Evolutionary conservation across 2,329 filamentous ascomycete genomes (phyloP).

Genomic region (Pseudodiploospora longispora): DNA sequence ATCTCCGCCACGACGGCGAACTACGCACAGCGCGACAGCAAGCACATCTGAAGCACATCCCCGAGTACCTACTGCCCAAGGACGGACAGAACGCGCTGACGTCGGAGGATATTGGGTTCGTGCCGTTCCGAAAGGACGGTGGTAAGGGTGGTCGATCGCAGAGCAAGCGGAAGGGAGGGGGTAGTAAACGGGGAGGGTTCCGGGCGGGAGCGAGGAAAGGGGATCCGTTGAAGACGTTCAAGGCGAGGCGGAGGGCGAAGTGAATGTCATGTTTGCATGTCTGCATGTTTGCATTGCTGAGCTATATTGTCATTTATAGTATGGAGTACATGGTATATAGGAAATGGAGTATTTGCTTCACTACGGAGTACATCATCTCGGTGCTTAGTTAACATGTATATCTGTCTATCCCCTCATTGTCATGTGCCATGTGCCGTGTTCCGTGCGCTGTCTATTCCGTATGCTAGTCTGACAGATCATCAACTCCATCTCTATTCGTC

Average conservation of each 20-base stretch:
- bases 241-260: constrained; percentile 46
- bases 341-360: too few relatives aligned
- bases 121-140: constrained; percentile 50
- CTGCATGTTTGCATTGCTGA: too few relatives aligned
- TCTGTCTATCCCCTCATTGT: too few relatives aligned
- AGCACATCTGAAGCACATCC: constrained; percentile 86
- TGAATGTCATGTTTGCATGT: constrained; percentile 6
- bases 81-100: constrained; percentile 63
- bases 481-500: too few relatives aligned
- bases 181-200: constrained; percentile 22
- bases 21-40: constrained; percentile 76
- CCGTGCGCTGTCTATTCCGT: too few relatives aligned
- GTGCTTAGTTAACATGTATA: too few relatives aligned
- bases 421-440: too few relatives aligned
- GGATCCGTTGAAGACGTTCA: constrained; percentile 87
- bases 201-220: constrained; percentile 56
- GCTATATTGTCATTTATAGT: too few relatives aligned
- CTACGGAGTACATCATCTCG: too few relatives aligned
- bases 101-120: constrained; percentile 65
- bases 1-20: constrained; percentile 85
- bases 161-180: constrained; percentile 35
- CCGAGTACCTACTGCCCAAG: constrained; percentile 81
- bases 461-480: too few relatives aligned
- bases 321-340: too few relatives aligned
- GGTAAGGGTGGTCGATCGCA: constrained; percentile 34